phyloP scores from a whole-genome alignment of 768 basidiomycete genomes.

The Lactifluus subvellereus region DNA sequence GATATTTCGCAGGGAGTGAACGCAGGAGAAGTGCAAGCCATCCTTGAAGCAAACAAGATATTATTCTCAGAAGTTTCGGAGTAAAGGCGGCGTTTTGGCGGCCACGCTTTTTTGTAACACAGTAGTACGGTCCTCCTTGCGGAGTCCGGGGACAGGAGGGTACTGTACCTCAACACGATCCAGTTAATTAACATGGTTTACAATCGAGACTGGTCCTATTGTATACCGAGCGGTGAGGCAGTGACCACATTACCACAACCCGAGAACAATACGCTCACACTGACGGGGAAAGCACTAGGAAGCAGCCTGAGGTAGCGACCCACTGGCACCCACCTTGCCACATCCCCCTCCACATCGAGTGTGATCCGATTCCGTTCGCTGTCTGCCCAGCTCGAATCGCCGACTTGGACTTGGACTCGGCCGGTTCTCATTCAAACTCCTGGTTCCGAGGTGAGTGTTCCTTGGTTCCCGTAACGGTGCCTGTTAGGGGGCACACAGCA shows the following conservation, averaged over 20 bases:
- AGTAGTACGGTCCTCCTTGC: background rate
- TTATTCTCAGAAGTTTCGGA: background rate
- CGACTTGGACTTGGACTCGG: background rate
- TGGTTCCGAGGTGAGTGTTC: background rate
- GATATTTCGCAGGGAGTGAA: constrained; percentile 2
- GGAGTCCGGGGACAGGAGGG: background rate
- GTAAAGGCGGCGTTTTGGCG: background rate
- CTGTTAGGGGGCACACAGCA: background rate
- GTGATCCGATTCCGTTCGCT: no score
- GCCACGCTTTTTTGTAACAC: background rate
- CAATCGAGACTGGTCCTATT: background rate
- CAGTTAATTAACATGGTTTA: background rate
- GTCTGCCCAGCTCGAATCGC: no score
- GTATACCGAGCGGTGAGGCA: background rate
- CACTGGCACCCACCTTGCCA: no score
- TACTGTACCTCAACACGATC: background rate
- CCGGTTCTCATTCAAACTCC: background rate
- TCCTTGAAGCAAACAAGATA: constrained; percentile 13
- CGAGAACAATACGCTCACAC: no score
- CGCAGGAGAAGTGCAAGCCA: constrained; percentile 6
- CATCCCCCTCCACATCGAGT: no score
- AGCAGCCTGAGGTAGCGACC: no score
- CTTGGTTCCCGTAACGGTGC: background rate
- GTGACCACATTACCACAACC: background rate
- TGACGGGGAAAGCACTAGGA: no score